These are phyloP conservation scores for Colletotrichum brevisporum DNA, from an alignment of 2,329 filamentous ascomycete genomes.

Conservation along the genomic window DNA sequence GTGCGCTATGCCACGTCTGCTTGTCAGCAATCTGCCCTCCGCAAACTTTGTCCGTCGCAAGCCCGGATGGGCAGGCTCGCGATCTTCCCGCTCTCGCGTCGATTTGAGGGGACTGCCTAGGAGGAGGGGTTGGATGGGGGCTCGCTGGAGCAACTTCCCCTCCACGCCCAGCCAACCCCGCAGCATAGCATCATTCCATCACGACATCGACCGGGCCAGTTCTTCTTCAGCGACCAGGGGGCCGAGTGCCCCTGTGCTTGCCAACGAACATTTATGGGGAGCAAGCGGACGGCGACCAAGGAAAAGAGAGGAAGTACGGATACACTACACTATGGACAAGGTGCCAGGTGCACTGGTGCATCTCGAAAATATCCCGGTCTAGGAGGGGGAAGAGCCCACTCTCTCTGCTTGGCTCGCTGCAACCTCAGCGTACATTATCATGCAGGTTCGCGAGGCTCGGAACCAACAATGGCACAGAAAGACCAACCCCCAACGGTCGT, in stretches of 20 bases:
- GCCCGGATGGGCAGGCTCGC: constrained; percentile 33
- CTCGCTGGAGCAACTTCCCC: constrained; percentile 16
- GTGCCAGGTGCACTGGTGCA: background rate
- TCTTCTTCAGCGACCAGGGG: constrained; percentile 39
- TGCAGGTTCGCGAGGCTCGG: constrained; percentile 34
- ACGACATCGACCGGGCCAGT: constrained; percentile 38
- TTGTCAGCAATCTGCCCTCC: constrained; percentile 37
- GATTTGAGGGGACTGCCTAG: constrained; percentile 30
- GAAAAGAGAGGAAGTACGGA: background rate
- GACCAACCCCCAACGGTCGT: constrained; percentile 23
- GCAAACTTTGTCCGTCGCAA: constrained; percentile 39
- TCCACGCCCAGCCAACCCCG: constrained; percentile 33
- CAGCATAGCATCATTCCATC: constrained; percentile 36
- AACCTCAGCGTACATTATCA: constrained; percentile 30
- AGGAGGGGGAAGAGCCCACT: constrained; percentile 16
- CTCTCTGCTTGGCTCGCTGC: constrained; percentile 23
- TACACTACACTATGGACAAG: background rate
- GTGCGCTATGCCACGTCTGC: constrained; percentile 36
- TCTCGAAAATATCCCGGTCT: constrained; percentile 38
- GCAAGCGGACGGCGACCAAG: constrained; percentile 23
- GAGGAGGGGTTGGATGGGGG: constrained; percentile 33
- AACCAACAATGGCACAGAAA: constrained; percentile 38
- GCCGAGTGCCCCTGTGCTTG: constrained; percentile 3
- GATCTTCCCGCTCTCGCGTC: constrained; percentile 40
- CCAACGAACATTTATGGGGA: constrained; percentile 24